These are phyloP conservation scores for Theobroma grandiflorum DNA, from an alignment of 441 rosid species.

Conservation along the genomic window DNA sequence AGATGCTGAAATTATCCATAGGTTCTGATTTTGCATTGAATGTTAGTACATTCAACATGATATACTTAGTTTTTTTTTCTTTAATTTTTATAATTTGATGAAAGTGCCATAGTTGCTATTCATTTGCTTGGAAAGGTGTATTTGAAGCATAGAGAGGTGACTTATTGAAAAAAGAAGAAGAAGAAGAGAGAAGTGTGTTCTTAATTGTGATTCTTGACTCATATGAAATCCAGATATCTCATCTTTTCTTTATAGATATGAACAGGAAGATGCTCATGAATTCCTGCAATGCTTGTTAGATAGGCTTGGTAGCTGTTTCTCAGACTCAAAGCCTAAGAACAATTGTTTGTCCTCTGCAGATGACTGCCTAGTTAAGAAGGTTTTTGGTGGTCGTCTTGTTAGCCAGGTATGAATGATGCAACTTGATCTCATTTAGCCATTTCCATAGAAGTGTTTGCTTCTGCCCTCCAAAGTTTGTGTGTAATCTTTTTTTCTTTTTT, in stretches of 20 bases:
- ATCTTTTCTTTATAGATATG: constrained; percentile 53
- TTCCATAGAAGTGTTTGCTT: not conserved
- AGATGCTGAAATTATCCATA: too few relatives aligned
- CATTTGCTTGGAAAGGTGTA: not conserved
- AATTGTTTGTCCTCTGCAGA: constrained; percentile 29
- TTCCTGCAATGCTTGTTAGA: constrained; percentile 66
- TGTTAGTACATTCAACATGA: too few relatives aligned
- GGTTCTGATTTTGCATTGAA: too few relatives aligned
- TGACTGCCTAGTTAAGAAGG: constrained; percentile 50
- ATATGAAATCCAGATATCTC: constrained; percentile 22
- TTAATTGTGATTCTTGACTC: constrained; percentile 16
- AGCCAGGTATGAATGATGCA: constrained; percentile 27
- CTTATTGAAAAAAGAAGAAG: not conserved
- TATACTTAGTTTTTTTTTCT: too few relatives aligned
- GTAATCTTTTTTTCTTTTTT: too few relatives aligned
- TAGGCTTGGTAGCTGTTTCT: constrained; percentile 57
- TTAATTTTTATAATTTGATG: too few relatives aligned
- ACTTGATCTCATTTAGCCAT: not conserved
- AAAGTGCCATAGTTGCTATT: not conserved
- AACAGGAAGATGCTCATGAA: constrained; percentile 87
- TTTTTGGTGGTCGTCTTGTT: constrained; percentile 71
- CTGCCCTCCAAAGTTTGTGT: not conserved
- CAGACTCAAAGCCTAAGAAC: constrained; percentile 34
- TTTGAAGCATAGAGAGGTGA: too few relatives aligned
- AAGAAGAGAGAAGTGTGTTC: not conserved